Evolutionary conservation across 2,329 filamentous ascomycete species (phyloP).

Genomic region (Hymenoscyphus fraxineus): DNA sequence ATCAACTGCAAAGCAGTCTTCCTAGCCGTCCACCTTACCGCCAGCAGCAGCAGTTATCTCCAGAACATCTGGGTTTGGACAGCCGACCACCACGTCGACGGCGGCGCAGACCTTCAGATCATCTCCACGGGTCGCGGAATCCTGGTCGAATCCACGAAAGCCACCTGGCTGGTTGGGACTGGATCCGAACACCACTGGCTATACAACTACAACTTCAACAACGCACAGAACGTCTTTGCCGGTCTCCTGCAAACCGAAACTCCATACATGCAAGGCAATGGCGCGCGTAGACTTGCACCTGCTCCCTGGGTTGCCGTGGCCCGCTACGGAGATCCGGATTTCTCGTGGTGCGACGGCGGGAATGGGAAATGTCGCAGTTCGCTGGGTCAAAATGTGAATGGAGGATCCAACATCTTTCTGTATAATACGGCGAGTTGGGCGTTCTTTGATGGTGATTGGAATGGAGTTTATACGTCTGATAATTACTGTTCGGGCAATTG

Average conservation of each 20-base stretch:
- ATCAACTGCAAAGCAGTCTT: slow-evolving; percentile 1
- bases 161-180: neutral
- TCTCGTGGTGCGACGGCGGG: slow-evolving; percentile 29
- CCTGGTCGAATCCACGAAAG: neutral
- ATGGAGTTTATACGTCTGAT: neutral
- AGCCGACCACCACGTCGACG: slow-evolving; percentile 39
- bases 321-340: slow-evolving; percentile 39
- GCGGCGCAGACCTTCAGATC: neutral
- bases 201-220: slow-evolving; percentile 50
- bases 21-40: slow-evolving; percentile 26
- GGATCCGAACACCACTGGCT: slow-evolving; percentile 43
- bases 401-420: neutral
- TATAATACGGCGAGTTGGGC: neutral
- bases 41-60: slow-evolving; percentile 35
- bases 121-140: neutral
- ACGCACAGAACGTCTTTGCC: slow-evolving; percentile 58
- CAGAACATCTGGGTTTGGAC: slow-evolving; percentile 47
- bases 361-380: slow-evolving; percentile 4
- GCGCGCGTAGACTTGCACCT: slow-evolving; percentile 36
- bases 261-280: slow-evolving; percentile 58
- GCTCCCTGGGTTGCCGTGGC: slow-evolving; percentile 23
- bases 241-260: slow-evolving; percentile 67
- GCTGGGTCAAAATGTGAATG: neutral
- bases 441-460: slow-evolving; percentile 1
- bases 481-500: neutral